Conservation (phyloP, 169 alveolate species). For the Plasmodium inui region DNA sequence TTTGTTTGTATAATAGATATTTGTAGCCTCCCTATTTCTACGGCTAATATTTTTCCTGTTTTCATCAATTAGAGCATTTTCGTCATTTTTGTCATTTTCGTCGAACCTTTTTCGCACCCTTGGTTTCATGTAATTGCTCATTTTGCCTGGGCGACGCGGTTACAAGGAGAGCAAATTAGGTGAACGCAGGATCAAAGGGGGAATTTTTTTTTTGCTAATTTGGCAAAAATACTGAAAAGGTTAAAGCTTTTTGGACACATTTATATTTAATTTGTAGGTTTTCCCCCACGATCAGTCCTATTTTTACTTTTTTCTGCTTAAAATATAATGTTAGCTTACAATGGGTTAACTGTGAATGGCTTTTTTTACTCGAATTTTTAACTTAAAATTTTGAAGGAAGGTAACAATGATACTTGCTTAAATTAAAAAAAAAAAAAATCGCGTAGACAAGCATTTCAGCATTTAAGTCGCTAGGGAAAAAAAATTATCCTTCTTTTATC, state of each 20-base stretch:
- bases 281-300: neutral
- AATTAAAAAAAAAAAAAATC: too few species aligned
- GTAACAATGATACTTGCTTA: neutral
- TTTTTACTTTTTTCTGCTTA: neutral
- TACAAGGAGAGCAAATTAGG: neutral
- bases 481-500: neutral
- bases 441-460: neutral
- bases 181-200: neutral
- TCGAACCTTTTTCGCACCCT: neutral
- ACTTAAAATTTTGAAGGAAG: too few species aligned
- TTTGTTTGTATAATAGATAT: slow-evolving; percentile 29
- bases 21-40: slow-evolving; percentile 5
- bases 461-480: neutral
- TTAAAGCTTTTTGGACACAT: neutral
- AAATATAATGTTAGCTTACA: neutral
- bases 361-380: too few species aligned
- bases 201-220: neutral
- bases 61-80: slow-evolving; percentile 22
- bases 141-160: neutral
- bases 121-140: slow-evolving; percentile 8
- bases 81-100: slow-evolving; percentile 68
- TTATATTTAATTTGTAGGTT: neutral
- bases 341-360: neutral
- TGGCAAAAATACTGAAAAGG: neutral
- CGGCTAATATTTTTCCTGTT: slow-evolving; percentile 61